Conservation (phyloP, 305 asterid genomes). For the Fraxinus greggii region DNA sequence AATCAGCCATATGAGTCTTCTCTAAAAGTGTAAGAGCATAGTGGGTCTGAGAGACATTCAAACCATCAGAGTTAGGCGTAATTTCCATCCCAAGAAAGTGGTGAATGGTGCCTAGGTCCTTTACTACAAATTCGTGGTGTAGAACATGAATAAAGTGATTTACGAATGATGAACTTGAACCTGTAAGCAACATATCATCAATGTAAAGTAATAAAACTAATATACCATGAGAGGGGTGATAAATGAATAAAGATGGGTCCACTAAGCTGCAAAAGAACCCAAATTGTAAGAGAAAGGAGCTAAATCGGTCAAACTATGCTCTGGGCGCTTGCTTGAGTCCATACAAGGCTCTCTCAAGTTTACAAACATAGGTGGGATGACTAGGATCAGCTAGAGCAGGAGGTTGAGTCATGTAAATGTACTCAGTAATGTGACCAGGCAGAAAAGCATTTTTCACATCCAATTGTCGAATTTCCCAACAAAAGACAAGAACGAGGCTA, state of each 20-base stretch:
- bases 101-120: background rate
- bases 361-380: background rate
- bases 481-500: background rate
- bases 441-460: background rate
- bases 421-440: background rate
- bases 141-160: background rate
- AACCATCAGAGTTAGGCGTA: background rate
- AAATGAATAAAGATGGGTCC: background rate
- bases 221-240: background rate
- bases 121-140: background rate
- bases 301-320: background rate
- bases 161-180: background rate
- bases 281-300: background rate
- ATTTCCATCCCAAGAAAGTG: constrained; percentile 8
- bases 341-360: background rate
- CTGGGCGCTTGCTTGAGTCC: background rate
- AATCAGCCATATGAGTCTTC: background rate
- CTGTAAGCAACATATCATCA: background rate
- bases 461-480: background rate
- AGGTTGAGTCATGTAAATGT: background rate
- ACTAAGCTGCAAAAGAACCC: background rate
- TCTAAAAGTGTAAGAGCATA: background rate
- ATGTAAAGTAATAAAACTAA: background rate
- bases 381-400: background rate
- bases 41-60: background rate